phyloP scores from a whole-genome alignment of 495 filamentous ascomycete genomes.

The Evernia prunastri region DNA sequence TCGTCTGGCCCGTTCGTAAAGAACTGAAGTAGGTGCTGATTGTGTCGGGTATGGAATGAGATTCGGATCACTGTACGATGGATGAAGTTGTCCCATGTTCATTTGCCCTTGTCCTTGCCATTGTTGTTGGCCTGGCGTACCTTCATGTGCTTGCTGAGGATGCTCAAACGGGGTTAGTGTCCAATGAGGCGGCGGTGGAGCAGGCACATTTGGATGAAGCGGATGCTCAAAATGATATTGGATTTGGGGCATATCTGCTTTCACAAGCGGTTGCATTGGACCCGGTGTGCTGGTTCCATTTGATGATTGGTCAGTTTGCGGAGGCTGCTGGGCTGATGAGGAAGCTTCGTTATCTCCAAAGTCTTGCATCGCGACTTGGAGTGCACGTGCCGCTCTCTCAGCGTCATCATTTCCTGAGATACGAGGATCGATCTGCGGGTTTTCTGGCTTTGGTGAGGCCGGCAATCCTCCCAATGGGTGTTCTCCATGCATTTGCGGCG shows the following conservation, averaged over 20 bases:
- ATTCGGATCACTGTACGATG: conserved; percentile 20
- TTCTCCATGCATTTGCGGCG: conserved; percentile 4
- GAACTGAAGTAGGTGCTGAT: conserved; percentile 65
- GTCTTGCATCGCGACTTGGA: conserved; percentile 48
- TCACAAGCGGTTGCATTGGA: conserved; percentile 25
- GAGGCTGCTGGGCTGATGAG: conserved; percentile 32
- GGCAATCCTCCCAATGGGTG: neutral
- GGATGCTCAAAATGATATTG: conserved; percentile 28
- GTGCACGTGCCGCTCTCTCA: conserved; percentile 47
- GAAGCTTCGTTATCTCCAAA: conserved; percentile 22
- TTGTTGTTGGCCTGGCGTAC: conserved; percentile 18
- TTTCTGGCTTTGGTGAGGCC: neutral
- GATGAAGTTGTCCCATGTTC: conserved; percentile 25
- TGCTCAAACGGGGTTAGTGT: conserved; percentile 23
- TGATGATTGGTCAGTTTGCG: conserved; percentile 26
- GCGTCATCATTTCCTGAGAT: conserved; percentile 38
- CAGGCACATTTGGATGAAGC: conserved; percentile 25
- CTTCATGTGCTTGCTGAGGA: conserved; percentile 38
- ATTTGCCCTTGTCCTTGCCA: conserved; percentile 18
- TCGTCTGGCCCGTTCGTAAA: conserved; percentile 76
- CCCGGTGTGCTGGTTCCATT: conserved; percentile 24
- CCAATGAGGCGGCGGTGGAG: conserved; percentile 23
- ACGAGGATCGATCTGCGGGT: neutral
- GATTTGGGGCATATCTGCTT: conserved; percentile 28
- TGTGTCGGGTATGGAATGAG: conserved; percentile 59